A percentile compares a stretch with the other conserved stretches of the same genome.
Evolutionary conservation across 129 eudicot genomes (phyloP).

Genomic region (Pittosporum tobira): DNA sequence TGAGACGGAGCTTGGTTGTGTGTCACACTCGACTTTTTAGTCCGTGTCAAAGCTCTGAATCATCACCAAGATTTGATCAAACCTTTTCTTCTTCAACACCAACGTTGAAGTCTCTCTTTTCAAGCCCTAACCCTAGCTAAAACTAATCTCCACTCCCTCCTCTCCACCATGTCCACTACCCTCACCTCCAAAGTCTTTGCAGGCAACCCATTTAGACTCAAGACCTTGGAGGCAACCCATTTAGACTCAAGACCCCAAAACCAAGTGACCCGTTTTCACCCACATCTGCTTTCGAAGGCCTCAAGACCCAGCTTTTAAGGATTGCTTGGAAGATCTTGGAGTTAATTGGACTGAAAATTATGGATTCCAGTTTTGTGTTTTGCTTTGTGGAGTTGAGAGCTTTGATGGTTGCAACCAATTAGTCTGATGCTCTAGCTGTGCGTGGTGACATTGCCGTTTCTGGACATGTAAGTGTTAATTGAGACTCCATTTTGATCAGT

Average conservation of each 20-base stretch:
- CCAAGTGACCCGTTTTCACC: conserved; percentile 45
- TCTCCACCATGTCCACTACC: conserved; percentile 48
- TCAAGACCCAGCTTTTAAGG: conserved; percentile 46
- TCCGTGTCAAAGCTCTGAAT: no score
- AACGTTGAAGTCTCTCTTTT: conserved; percentile 11
- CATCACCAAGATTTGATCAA: no score
- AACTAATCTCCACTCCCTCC: conserved; percentile 3
- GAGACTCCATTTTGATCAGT: no score
- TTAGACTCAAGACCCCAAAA: conserved; percentile 48
- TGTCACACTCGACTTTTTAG: no score
- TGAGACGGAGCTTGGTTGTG: no score
- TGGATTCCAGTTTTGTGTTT: conserved; percentile 51
- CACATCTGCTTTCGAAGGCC: conserved; percentile 53
- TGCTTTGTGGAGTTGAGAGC: conserved; percentile 88
- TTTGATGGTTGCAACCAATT: conserved; percentile 93
- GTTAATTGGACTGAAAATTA: conserved; percentile 36
- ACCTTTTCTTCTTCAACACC: no score
- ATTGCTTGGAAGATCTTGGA: conserved; percentile 46
- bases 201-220: conserved; percentile 54
- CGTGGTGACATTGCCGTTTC: conserved; percentile 68
- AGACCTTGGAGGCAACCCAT: conserved; percentile 72
- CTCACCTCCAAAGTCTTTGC: conserved; percentile 60
- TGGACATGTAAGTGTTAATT: conserved; percentile 60
- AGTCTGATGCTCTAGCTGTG: conserved; percentile 63
- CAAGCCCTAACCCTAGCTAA: conserved; percentile 15